Conservation (phyloP, 495 filamentous ascomycete species). For the Aspergillus hancockii region DNA sequence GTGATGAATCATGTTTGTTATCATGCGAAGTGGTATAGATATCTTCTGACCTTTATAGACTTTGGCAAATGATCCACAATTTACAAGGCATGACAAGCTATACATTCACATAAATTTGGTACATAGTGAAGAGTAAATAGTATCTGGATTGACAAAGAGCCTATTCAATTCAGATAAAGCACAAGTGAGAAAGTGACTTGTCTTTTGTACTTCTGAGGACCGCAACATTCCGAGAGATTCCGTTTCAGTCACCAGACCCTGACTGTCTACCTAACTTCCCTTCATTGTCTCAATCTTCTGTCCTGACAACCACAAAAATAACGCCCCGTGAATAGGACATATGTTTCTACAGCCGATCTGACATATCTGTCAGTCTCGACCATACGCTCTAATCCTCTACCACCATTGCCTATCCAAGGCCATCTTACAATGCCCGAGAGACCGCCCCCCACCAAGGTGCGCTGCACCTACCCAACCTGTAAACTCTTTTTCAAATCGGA, state of each 20-base stretch:
- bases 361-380: slow-evolving; percentile 1
- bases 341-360: background rate
- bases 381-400: too few relatives aligned
- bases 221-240: background rate
- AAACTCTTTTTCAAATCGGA: slow-evolving; percentile 57
- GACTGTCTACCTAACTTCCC: background rate
- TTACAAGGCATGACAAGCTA: too few relatives aligned
- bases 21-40: too few relatives aligned
- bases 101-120: too few relatives aligned
- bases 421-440: background rate
- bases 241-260: background rate
- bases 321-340: too few relatives aligned
- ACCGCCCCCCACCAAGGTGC: slow-evolving; percentile 25
- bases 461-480: slow-evolving; percentile 64
- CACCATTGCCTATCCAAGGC: background rate
- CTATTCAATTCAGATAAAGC: too few relatives aligned
- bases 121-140: too few relatives aligned
- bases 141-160: background rate
- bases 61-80: too few relatives aligned
- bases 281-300: background rate
- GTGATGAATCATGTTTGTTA: too few relatives aligned
- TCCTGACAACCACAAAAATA: background rate
- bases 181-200: too few relatives aligned
- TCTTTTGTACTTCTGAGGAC: too few relatives aligned
- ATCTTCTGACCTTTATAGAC: too few relatives aligned